Percentiles rank a stretch among this genome's conserved stretches.
Evolutionary conservation across 1,284 basidiomycete genomes (phyloP).

Genomic region (Malassezia cuniculi): DNA sequence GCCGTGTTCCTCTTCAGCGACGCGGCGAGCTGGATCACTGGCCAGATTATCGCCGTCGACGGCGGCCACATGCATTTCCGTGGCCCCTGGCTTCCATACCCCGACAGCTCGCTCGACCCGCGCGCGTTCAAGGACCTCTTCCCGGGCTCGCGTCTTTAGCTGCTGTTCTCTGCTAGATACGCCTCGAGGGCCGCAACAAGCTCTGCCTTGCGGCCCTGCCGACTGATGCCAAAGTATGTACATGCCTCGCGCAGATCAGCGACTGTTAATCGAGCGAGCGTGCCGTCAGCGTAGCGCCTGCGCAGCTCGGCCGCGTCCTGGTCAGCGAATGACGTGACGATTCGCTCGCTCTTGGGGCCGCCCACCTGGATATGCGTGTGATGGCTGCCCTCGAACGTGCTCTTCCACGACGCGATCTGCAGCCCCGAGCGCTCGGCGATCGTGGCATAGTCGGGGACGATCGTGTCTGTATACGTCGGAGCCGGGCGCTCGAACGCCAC

Average conservation of each 20-base stretch:
- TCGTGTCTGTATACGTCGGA: conserved; percentile 60
- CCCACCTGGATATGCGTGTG: no score
- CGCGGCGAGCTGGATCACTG: conserved; percentile 69
- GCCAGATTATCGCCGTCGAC: conserved; percentile 43
- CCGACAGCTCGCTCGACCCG: conserved; percentile 28
- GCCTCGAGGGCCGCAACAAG: conserved; percentile 21
- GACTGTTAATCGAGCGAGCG: conserved; percentile 16
- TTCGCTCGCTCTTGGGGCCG: no score
- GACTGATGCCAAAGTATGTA: conserved; percentile 25
- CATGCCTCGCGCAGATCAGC: conserved; percentile 26
- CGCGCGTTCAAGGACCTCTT: conserved; percentile 23
- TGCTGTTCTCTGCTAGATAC: conserved; percentile 10
- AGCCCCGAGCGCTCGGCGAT: conserved; percentile 58
- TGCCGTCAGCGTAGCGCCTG: conserved; percentile 2
- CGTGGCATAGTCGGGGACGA: conserved; percentile 58
- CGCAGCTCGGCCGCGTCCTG: no score
- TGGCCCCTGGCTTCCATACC: conserved; percentile 37
- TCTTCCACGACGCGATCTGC: conserved; percentile 66
- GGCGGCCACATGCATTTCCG: conserved; percentile 18
- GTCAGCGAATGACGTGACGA: no score
- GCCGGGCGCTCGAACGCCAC: conserved; percentile 66
- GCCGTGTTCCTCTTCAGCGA: conserved; percentile 77
- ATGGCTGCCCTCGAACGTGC: no score
- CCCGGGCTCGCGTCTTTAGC: conserved; percentile 18
- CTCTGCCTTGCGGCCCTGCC: conserved; percentile 34